Conservation (phyloP, 2,329 filamentous ascomycete species). For the Teratosphaeria zuluensis region DNA sequence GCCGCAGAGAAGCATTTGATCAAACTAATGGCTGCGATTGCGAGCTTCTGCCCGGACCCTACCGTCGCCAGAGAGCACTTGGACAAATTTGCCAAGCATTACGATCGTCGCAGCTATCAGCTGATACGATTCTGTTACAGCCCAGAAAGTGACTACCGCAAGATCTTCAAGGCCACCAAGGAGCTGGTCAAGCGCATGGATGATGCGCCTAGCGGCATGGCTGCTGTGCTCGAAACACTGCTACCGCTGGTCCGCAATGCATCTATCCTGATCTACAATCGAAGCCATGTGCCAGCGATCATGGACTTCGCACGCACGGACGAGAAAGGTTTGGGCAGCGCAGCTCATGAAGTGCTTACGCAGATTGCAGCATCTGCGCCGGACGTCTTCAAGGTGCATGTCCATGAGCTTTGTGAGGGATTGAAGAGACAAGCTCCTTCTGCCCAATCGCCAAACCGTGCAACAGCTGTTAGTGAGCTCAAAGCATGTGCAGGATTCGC, state of each 20-base stretch:
- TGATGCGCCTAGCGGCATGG: conserved; percentile 46
- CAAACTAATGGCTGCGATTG: conserved; percentile 62
- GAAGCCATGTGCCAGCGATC: conserved; percentile 83
- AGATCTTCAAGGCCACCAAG: conserved; percentile 79
- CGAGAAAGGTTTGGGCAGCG: conserved; percentile 63
- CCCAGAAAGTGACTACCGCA: conserved; percentile 82
- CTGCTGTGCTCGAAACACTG: conserved; percentile 65
- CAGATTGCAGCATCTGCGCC: conserved; percentile 87
- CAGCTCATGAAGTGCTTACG: conserved; percentile 81
- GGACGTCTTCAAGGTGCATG: conserved; percentile 83
- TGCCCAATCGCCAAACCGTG: conserved; percentile 56
- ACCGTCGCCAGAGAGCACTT: conserved; percentile 65
- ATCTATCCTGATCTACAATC: conserved; percentile 81
- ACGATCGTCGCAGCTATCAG: conserved; percentile 84
- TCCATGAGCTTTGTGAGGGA: conserved; percentile 81
- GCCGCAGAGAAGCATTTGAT: conserved; percentile 56
- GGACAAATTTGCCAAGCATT: conserved; percentile 80
- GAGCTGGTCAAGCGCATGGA: conserved; percentile 66
- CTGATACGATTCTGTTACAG: conserved; percentile 78
- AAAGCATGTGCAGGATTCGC: conserved; percentile 92
- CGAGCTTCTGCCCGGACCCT: conserved; percentile 66
- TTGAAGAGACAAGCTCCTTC: conserved; percentile 73
- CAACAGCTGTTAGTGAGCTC: conserved; percentile 73
- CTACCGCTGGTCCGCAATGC: conserved; percentile 74
- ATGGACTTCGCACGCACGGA: conserved; percentile 81